These are phyloP conservation scores for Psilocybe sp. DNA, from an alignment of 768 basidiomycete genomes.

Conservation along the genomic window DNA sequence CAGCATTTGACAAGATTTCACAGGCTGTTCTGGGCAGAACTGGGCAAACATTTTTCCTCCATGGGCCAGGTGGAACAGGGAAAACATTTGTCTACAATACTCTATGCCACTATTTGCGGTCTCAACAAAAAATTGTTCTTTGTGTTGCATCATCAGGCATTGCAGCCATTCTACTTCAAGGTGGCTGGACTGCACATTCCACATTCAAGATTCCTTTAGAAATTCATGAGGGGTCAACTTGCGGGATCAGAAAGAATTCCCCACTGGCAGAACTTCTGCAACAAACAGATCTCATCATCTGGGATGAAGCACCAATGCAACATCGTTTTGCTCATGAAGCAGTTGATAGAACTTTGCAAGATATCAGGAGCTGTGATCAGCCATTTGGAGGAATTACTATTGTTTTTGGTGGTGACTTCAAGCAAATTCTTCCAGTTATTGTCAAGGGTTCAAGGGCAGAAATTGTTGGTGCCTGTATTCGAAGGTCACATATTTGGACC, in stretches of 20 bases:
- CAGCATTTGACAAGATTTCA: constrained; percentile 30
- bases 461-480: constrained; percentile 35
- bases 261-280: constrained; percentile 28
- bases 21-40: constrained; percentile 16
- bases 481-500: constrained; percentile 36
- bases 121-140: constrained; percentile 32
- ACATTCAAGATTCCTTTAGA: constrained; percentile 46
- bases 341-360: constrained; percentile 33
- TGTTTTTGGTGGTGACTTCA: constrained; percentile 49
- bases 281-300: constrained; percentile 33
- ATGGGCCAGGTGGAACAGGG: constrained; percentile 42
- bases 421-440: constrained; percentile 46
- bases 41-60: constrained; percentile 34
- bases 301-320: constrained; percentile 44
- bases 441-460: constrained; percentile 31
- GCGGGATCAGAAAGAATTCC: constrained; percentile 28
- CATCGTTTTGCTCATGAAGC: constrained; percentile 33
- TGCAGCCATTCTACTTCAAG: constrained; percentile 39
- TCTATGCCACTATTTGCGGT: constrained; percentile 26
- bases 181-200: constrained; percentile 47
- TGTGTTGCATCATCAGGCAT: constrained; percentile 53
- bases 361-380: constrained; percentile 23
- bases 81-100: constrained; percentile 44
- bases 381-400: constrained; percentile 45
- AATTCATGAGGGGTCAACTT: constrained; percentile 22